phyloP scores from a whole-genome alignment of 2,329 filamentous ascomycete species.

The Fusarium newnesense region DNA sequence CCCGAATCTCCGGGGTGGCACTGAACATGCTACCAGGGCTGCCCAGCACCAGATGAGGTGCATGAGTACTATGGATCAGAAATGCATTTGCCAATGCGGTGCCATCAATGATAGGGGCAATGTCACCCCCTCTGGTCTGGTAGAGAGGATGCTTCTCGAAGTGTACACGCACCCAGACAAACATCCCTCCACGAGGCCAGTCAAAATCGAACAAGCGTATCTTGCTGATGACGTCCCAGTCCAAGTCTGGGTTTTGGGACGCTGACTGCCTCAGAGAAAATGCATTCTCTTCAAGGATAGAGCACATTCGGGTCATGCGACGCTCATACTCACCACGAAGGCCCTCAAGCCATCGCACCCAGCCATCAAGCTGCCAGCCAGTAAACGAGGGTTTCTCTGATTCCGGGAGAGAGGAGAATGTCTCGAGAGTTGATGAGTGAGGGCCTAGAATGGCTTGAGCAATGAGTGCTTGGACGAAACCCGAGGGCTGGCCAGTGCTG shows the following conservation, averaged over 20 bases:
- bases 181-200: conserved; percentile 91
- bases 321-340: conserved; percentile 85
- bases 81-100: conserved; percentile 71
- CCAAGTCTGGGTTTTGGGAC: conserved; percentile 59
- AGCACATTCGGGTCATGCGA: conserved; percentile 84
- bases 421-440: conserved; percentile 57
- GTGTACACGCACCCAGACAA: conserved; percentile 81
- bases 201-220: conserved; percentile 78
- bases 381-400: conserved; percentile 59
- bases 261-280: conserved; percentile 73
- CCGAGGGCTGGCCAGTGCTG: conserved; percentile 84
- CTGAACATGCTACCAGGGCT: conserved; percentile 80
- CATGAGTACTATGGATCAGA: conserved; percentile 75
- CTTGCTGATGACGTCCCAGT: conserved; percentile 82
- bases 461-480: conserved; percentile 88
- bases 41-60: conserved; percentile 76
- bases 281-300: conserved; percentile 74
- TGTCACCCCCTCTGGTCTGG: conserved; percentile 45
- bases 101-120: conserved; percentile 59
- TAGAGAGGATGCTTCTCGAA: conserved; percentile 80
- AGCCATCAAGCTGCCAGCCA: conserved; percentile 84
- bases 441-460: conserved; percentile 81
- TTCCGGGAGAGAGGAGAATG: conserved; percentile 56
- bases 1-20: conserved; percentile 68
- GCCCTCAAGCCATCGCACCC: conserved; percentile 91